Percentiles rank a stretch among this genome's conserved stretches.
phyloP scores from a whole-genome alignment of 2,329 filamentous ascomycete genomes.

The Xylaria sp. region DNA sequence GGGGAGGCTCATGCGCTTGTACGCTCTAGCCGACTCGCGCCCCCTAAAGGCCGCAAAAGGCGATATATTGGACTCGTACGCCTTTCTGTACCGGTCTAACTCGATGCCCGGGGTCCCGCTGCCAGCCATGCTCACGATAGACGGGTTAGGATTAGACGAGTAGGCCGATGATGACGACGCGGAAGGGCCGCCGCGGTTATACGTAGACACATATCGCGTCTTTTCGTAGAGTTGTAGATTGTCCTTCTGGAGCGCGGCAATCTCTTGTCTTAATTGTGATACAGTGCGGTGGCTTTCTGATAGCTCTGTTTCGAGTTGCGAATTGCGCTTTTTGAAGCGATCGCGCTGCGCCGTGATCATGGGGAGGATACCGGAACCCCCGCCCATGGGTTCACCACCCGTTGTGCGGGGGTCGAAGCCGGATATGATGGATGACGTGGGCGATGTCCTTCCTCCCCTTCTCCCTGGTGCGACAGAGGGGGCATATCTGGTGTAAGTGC shows the following conservation, averaged over 20 bases:
- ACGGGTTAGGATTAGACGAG: conserved; percentile 77
- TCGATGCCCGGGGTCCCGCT: conserved; percentile 69
- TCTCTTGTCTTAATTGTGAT: conserved; percentile 87
- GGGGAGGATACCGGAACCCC: conserved; percentile 88
- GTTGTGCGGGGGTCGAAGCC: conserved; percentile 81
- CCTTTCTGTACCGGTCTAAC: conserved; percentile 86
- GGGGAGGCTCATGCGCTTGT: conserved; percentile 91
- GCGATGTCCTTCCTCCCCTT: conserved; percentile 77
- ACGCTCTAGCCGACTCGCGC: conserved; percentile 89
- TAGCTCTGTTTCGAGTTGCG: conserved; percentile 88
- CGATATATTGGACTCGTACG: conserved; percentile 94
- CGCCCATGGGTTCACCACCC: conserved; percentile 71
- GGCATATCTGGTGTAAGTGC: conserved; percentile 86
- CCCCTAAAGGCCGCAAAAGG: conserved; percentile 96
- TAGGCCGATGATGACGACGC: conserved; percentile 72
- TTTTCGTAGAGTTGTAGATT: conserved; percentile 98
- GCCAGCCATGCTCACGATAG: conserved; percentile 71
- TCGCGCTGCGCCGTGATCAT: conserved; percentile 99
- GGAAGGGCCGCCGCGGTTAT: conserved; percentile 76
- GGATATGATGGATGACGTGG: conserved; percentile 97
- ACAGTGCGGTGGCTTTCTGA: conserved; percentile 84
- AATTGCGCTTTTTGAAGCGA: conserved; percentile 96
- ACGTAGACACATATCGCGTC: conserved; percentile 94
- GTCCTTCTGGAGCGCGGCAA: conserved; percentile 92
- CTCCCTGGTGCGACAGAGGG: conserved; percentile 69